These are phyloP conservation scores for Plasmodium berghei DNA, from an alignment of 169 alveolate species.

Conservation along the genomic window DNA sequence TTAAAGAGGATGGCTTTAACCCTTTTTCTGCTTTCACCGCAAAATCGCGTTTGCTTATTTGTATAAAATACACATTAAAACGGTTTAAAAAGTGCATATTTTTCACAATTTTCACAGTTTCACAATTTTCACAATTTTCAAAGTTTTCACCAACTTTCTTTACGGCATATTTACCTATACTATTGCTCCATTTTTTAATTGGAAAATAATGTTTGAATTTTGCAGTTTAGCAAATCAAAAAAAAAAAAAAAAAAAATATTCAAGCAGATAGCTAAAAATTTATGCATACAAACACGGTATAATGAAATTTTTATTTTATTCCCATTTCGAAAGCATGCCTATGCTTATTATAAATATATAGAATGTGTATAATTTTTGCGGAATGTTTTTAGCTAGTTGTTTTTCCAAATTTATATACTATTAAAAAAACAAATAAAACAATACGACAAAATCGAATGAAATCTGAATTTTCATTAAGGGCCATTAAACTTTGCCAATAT, in stretches of 20 bases:
- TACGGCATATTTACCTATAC: background rate
- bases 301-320: background rate
- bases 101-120: background rate
- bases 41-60: conserved; percentile 15
- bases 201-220: too few species aligned
- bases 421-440: background rate
- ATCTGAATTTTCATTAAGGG: too few species aligned
- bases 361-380: too few species aligned
- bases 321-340: too few species aligned
- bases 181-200: too few species aligned
- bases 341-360: too few species aligned
- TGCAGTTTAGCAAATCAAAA: too few species aligned
- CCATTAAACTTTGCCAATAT: too few species aligned
- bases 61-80: background rate
- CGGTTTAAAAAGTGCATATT: conserved; percentile 6
- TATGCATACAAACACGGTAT: background rate
- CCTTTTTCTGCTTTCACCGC: conserved; percentile 9
- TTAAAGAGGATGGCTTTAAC: conserved; percentile 50
- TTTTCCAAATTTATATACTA: too few species aligned
- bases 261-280: background rate
- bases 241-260: background rate
- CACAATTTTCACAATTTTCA: background rate
- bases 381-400: too few species aligned
- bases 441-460: too few species aligned
- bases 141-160: background rate